Base-by-base conservation (phyloP, 192 early-diverging fungal species). In the Paraglomus brasilianum region DNA sequence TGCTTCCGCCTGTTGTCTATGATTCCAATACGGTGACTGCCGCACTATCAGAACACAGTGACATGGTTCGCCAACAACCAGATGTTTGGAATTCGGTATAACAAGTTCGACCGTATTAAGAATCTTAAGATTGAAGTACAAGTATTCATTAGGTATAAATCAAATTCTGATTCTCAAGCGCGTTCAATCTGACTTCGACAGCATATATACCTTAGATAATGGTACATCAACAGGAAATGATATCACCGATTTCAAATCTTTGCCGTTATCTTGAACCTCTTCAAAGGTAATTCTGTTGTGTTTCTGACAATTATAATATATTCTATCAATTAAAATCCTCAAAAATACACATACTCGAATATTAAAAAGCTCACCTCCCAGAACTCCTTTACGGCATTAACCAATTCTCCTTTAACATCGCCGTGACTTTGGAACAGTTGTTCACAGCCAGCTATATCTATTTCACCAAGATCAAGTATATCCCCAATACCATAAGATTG, bases 401-500 rank as follows among this genome's bases (percentile, higher is more conserved):
- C 71, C 66, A 86, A 61, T n/a, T 67, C 71, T 7, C 78, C 81
- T 39, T 85, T 85, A 8, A 74, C 71, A 45, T 82, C 56, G 73
- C 86, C 85, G 24, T 81, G 77, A 45, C 77, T 74, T 6, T 71
- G 66, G 19, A 87, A 78, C 24, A 83, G 73, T 0, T 66, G 65
- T 63, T 84, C 80, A 58, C 83, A 82, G 8, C 72, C 73, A 46
- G 67, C 42, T 1, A 76, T 56, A 71, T 88, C 80, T 56, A 84
- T 73, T n/a, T 83, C 69, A 60, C 81, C 82, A 38, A 91, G 41
- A 66, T 85, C 74, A 9, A 85, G 70, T 5, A 74, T 75, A 59
- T 89, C 83, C 0, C 78, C 75, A 53, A 88, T 72, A 10, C 85
- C 88, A 71, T 90, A 90, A 7, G 73, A 71, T 55, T 76, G 70